Evolutionary conservation across 306 rosid species (phyloP), one percentile per base, ranked within the genome.

Genomic region (Notholithocarpus densiflorus): DNA sequence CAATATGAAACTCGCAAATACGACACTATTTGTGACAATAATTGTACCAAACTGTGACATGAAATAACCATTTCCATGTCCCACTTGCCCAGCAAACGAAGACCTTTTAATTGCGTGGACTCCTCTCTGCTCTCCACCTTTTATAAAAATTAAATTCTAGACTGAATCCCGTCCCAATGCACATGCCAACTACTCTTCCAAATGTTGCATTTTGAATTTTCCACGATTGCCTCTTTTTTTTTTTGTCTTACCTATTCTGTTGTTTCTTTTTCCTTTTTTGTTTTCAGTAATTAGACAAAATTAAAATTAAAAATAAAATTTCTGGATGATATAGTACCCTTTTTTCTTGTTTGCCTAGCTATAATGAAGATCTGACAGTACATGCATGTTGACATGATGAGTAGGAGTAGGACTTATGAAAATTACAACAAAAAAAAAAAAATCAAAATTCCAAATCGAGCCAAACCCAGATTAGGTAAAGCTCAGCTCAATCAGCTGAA

Each of bases 161-260:
- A 77, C 73, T 23, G 45, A 72, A 29, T 18, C 12, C 75, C 54
- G 68, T 70, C 82, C 79, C 56, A 59, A 55, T 31, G 65, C 84
- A 78, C 82, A 61, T 82, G 76, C 60, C 75, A 74, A 20, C 78
- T 18, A 72, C 79, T 79, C 75, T 37, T 59, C 75, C 61, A 19
- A 60, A 45, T 77, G 4, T 71, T 75, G 20, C 2, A 48, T 40
- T 59, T 40, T 48, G 15, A 23, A 8, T 20, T 54, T 72, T 43
- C 34, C 7, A 11, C 24, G 5, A 20, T 12, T 4, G 12, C 62
- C 13, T 61, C 17, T 70, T 13, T n/a, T 10, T 1, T 73, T 17
- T 27, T 26, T 27, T 48, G 18, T 23, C n/a, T 40, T 8, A 40
- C 45, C 45, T 40, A 40, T 40, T 40, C 45, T 40, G 45, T 40